A percentile compares a stretch with the other conserved stretches of the same genome.
phyloP scores from a whole-genome alignment of 139 green algal species.

The Volvox reticuliferus region DNA sequence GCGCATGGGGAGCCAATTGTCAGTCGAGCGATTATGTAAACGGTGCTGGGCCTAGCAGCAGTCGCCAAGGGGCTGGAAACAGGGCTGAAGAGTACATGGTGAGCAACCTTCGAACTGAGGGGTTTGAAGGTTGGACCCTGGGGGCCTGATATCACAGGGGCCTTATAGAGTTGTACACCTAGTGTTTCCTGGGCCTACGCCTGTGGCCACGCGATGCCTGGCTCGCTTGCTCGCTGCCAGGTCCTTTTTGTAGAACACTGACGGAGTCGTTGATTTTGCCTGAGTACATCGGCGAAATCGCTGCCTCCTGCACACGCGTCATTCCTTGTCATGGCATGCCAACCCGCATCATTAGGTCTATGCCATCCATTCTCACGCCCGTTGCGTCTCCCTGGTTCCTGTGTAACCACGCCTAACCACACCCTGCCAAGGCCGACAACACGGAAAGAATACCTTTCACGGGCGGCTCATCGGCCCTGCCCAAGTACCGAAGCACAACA shows the following conservation, averaged over 20 bases:
- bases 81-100: conserved; percentile 9
- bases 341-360: no score
- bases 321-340: background rate
- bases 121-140: background rate
- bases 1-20: background rate
- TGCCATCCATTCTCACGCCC: background rate
- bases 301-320: no score
- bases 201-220: background rate
- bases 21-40: background rate
- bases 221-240: background rate
- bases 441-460: conserved; percentile 26
- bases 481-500: conserved; percentile 1
- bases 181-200: background rate
- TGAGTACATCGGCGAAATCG: background rate
- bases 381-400: background rate
- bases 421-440: background rate
- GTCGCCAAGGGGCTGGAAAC: background rate
- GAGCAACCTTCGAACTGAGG: background rate
- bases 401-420: no score
- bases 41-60: background rate
- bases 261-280: background rate
- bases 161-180: background rate
- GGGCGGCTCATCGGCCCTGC: background rate
- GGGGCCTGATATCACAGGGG: background rate
- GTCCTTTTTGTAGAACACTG: background rate